A percentile compares a stretch with the other conserved stretches of the same genome.
These are phyloP conservation scores for Aspergillus nidulans DNA, from an alignment of 495 filamentous ascomycete species.

Conservation along the genomic window DNA sequence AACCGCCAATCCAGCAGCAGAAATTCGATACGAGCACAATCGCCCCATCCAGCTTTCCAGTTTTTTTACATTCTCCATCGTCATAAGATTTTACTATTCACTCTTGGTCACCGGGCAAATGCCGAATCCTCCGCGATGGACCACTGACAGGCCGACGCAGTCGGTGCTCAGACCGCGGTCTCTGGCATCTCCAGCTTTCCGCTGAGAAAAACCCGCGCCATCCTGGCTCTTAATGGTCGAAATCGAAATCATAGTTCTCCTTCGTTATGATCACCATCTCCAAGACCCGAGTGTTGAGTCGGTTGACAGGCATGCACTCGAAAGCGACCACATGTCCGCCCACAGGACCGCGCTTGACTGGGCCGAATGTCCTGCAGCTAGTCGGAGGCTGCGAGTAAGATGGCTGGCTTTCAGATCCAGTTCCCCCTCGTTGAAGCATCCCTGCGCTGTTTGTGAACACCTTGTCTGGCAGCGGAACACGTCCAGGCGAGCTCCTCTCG, in stretches of 20 bases:
- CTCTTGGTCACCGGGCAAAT: background rate
- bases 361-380: constrained; percentile 11
- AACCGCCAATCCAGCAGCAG: background rate
- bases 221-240: constrained; percentile 1
- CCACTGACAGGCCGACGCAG: background rate
- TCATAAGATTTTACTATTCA: background rate
- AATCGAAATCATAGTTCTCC: background rate
- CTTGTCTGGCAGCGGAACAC: background rate
- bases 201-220: background rate
- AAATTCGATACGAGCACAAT: background rate
- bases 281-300: background rate
- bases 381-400: constrained; percentile 4
- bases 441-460: constrained; percentile 3
- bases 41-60: no score
- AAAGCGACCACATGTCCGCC: constrained; percentile 26
- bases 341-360: constrained; percentile 15
- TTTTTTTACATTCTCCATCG: background rate
- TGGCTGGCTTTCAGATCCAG: constrained; percentile 10
- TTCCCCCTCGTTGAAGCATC: background rate
- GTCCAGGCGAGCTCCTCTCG: background rate
- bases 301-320: constrained; percentile 12
- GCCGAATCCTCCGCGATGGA: background rate
- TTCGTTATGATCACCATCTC: background rate
- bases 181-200: background rate
- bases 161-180: constrained; percentile 1